phyloP scores from a whole-genome alignment of 2,329 filamentous ascomycete genomes.

The Pseudocercospora crystallina region DNA sequence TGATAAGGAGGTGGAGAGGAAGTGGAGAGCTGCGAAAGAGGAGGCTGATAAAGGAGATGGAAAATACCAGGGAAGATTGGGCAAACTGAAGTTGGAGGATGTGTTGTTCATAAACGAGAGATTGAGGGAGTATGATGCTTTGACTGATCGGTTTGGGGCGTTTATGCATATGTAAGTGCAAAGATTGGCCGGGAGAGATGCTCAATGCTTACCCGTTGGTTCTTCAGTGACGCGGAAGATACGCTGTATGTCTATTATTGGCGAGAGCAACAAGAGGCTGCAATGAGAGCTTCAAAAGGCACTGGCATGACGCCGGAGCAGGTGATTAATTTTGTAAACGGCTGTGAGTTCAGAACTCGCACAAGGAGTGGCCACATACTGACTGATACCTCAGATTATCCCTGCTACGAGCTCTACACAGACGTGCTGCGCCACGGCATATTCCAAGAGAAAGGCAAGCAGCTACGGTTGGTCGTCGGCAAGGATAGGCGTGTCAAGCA shows the following conservation, averaged over 20 bases:
- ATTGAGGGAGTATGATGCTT: slow-evolving; percentile 57
- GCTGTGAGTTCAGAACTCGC: slow-evolving; percentile 47
- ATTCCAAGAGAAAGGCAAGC: slow-evolving; percentile 46
- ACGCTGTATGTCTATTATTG: slow-evolving; percentile 77
- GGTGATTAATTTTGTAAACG: slow-evolving; percentile 72
- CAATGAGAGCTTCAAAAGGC: slow-evolving; percentile 64
- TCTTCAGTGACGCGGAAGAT: slow-evolving; percentile 65
- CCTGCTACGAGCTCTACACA: slow-evolving; percentile 58
- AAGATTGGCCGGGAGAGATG: neutral
- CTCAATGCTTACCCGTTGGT: neutral
- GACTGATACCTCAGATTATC: slow-evolving; percentile 39
- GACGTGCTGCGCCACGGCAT: slow-evolving; percentile 51
- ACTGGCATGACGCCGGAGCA: slow-evolving; percentile 80
- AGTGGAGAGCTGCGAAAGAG: slow-evolving; percentile 52
- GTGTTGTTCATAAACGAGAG: slow-evolving; percentile 60
- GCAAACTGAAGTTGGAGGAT: slow-evolving; percentile 56
- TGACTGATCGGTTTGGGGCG: slow-evolving; percentile 61
- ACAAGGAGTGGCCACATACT: neutral
- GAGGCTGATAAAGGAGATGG: slow-evolving; percentile 43
- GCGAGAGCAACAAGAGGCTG: slow-evolving; percentile 77
- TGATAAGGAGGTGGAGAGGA: slow-evolving; percentile 55
- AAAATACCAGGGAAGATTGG: slow-evolving; percentile 52
- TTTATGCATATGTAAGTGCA: slow-evolving; percentile 62
- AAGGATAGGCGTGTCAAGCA: slow-evolving; percentile 45
- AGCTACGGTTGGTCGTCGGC: slow-evolving; percentile 53